Conservation (phyloP, 2,329 filamentous ascomycete genomes). For the Akanthomyces dipterigenus region DNA sequence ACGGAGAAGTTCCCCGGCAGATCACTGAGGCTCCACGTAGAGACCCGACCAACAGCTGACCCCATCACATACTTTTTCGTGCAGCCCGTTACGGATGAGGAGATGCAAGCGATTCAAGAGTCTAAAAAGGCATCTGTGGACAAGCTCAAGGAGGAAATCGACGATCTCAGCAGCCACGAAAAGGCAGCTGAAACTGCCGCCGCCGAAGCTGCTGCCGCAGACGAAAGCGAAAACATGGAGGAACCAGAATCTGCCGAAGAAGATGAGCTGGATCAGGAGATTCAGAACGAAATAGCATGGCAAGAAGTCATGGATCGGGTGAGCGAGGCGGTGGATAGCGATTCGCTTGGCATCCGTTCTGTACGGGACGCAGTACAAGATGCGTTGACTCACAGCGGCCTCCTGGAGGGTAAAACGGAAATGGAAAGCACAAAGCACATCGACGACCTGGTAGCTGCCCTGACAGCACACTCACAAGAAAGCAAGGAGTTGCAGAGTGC, state of each 20-base stretch:
- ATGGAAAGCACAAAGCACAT: conserved; percentile 43
- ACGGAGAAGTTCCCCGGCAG: conserved; percentile 67
- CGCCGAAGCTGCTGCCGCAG: conserved; percentile 14
- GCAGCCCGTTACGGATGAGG: conserved; percentile 68
- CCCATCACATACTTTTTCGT: conserved; percentile 85
- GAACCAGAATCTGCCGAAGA: conserved; percentile 15
- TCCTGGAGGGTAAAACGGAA: conserved; percentile 38
- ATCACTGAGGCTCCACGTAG: conserved; percentile 75
- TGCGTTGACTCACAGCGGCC: conserved; percentile 47
- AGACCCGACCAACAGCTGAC: conserved; percentile 55
- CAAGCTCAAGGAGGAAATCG: conserved; percentile 58
- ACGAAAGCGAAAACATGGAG: conserved; percentile 8
- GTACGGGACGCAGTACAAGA: conserved; percentile 49
- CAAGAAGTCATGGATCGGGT: conserved; percentile 48
- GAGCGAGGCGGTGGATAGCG: conserved; percentile 51
- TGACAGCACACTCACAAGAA: conserved; percentile 30
- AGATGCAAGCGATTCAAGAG: conserved; percentile 69
- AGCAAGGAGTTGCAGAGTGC: conserved; percentile 18
- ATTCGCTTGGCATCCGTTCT: conserved; percentile 44
- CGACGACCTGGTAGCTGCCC: conserved; percentile 42
- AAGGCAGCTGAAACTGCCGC: conserved; percentile 18
- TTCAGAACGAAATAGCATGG: conserved; percentile 38
- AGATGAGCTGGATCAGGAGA: conserved; percentile 15
- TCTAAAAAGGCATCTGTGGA: conserved; percentile 58
- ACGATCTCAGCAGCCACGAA: conserved; percentile 39